A percentile compares a stretch with the other conserved stretches of the same genome.
Conservation (phyloP, 345 rosid species). For the Euphorbia pulcherrima region DNA sequence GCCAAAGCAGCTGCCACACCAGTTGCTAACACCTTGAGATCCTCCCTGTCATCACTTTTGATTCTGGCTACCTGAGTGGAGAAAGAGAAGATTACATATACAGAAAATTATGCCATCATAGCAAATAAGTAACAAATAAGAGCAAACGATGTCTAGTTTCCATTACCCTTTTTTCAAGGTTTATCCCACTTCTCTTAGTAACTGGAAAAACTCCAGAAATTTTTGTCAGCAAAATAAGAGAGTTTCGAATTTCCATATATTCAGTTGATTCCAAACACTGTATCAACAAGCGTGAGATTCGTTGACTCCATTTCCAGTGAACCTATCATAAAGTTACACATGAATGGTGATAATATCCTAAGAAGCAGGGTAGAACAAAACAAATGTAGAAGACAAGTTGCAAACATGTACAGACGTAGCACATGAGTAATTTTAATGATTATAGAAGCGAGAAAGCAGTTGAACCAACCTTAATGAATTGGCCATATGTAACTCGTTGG, state of each 20-base stretch:
- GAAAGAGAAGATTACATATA: constrained; percentile 7
- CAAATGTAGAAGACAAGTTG: neutral
- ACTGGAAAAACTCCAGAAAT: constrained; percentile 94
- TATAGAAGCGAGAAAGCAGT: neutral
- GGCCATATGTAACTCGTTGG: constrained; percentile 96
- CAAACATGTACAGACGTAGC: neutral
- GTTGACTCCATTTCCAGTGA: constrained; percentile 99
- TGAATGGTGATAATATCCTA: neutral
- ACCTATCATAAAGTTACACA: constrained; percentile 53
- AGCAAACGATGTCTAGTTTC: constrained; percentile 16
- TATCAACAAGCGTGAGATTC: constrained; percentile 82
- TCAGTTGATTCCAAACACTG: constrained; percentile 96
- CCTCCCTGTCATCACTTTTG: constrained; percentile 93
- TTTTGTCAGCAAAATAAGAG: constrained; percentile 89
- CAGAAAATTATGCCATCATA: constrained; percentile 14
- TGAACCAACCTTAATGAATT: constrained; percentile 85
- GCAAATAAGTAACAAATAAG: constrained; percentile 7
- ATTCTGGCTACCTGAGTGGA: constrained; percentile 75
- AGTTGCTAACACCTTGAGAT: constrained; percentile 97
- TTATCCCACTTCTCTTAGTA: constrained; percentile 94
- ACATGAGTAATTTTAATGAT: too few species aligned
- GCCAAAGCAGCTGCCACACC: constrained; percentile 99
- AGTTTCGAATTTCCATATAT: constrained; percentile 97
- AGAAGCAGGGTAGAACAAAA: neutral
- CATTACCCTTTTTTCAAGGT: constrained; percentile 94